Conservation (phyloP, 2,329 filamentous ascomycete species). For the Aspergillus carbonarius region DNA sequence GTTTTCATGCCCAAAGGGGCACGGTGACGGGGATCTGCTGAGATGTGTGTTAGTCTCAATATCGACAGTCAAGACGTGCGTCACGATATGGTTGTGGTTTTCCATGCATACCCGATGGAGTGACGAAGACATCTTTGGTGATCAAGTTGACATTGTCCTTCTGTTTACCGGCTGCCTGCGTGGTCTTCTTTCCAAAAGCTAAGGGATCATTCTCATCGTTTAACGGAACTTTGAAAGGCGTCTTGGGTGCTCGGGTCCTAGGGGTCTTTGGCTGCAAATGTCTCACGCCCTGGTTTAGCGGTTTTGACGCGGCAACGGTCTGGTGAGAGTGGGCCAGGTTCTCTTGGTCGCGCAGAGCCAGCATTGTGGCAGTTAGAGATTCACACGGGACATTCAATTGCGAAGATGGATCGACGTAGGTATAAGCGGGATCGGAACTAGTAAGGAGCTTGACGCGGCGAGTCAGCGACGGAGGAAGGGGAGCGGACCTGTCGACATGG, state of each 20-base stretch:
- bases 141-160: slow-evolving; percentile 56
- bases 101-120: slow-evolving; percentile 68
- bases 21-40: slow-evolving; percentile 63
- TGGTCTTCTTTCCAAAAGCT: slow-evolving; percentile 58
- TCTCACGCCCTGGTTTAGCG: slow-evolving; percentile 64
- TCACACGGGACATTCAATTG: slow-evolving; percentile 22
- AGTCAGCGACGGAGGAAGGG: neutral
- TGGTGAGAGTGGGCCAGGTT: slow-evolving; percentile 78
- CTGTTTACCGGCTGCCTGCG: slow-evolving; percentile 57
- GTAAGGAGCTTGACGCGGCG: neutral
- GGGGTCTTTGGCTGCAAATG: slow-evolving; percentile 74
- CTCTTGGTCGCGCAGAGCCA: slow-evolving; percentile 81
- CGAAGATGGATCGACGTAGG: neutral
- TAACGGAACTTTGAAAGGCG: slow-evolving; percentile 71
- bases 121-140: slow-evolving; percentile 68
- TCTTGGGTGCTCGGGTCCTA: slow-evolving; percentile 72
- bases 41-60: slow-evolving; percentile 6
- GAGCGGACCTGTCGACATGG: slow-evolving; percentile 10
- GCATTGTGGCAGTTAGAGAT: slow-evolving; percentile 55
- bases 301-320: slow-evolving; percentile 68
- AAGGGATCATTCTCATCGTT: slow-evolving; percentile 81
- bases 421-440: neutral
- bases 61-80: neutral
- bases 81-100: neutral
- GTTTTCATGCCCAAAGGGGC: slow-evolving; percentile 92